These are phyloP conservation scores for Pelargonium citronellum DNA, from an alignment of 441 rosid species.

Conservation along the genomic window DNA sequence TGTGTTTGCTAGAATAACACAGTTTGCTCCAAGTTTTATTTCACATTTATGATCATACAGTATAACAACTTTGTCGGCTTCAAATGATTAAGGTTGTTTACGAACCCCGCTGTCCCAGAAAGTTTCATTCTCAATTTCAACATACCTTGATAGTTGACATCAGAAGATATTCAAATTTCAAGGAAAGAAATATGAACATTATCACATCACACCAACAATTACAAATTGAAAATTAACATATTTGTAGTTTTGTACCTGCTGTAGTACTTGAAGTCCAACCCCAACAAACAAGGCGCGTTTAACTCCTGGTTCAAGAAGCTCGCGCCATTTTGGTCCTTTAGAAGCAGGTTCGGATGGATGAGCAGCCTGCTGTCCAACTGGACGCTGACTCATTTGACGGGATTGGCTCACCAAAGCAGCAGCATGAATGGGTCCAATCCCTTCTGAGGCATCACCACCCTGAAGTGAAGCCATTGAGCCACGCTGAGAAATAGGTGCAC, in stretches of 20 bases:
- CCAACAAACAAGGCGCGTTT: constrained; percentile 26
- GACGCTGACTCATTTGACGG: neutral
- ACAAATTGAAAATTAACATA: too few relatives aligned
- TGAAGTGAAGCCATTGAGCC: constrained; percentile 9
- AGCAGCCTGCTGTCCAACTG: neutral
- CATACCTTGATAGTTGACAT: too few relatives aligned
- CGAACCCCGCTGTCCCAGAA: too few relatives aligned
- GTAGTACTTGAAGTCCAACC: constrained; percentile 26
- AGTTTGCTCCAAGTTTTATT: too few relatives aligned
- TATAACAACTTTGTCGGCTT: too few relatives aligned
- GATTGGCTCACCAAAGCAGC: constrained; percentile 24
- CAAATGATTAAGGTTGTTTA: too few relatives aligned
- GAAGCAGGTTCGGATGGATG: neutral
- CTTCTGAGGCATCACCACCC: constrained; percentile 20
- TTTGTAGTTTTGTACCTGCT: constrained; percentile 18
- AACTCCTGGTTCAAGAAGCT: constrained; percentile 26
- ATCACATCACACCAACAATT: too few relatives aligned
- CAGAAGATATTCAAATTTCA: too few relatives aligned
- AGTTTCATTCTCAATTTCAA: too few relatives aligned
- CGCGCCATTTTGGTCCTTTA: constrained; percentile 14
- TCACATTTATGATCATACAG: too few relatives aligned
- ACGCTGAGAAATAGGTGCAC: neutral
- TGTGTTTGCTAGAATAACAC: neutral
- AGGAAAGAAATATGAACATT: too few relatives aligned
- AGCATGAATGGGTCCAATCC: constrained; percentile 19